A percentile compares a stretch with the other conserved stretches of the same genome.
Evolutionary conservation across 2,329 filamentous ascomycete genomes (phyloP).

Genomic region (Endothia cerciana): DNA sequence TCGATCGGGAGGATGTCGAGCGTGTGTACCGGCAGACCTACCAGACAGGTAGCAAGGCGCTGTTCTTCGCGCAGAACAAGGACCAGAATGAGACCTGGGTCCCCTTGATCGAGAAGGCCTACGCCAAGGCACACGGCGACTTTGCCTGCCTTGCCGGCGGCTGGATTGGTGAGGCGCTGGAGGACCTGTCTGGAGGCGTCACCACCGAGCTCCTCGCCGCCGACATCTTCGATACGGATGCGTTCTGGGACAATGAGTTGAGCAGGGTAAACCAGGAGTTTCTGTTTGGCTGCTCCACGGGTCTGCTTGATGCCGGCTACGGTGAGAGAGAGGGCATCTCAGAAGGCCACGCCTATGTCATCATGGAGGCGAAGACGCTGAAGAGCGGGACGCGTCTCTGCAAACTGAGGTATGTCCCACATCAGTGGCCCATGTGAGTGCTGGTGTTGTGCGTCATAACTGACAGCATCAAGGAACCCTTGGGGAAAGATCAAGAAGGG

Average conservation of each 20-base stretch:
- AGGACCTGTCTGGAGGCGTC: conserved; percentile 67
- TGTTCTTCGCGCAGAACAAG: conserved; percentile 78
- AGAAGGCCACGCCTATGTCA: conserved; percentile 63
- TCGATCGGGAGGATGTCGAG: conserved; percentile 71
- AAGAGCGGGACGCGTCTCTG: conserved; percentile 68
- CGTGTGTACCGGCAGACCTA: conserved; percentile 68
- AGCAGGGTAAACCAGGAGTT: conserved; percentile 80
- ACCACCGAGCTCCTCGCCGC: conserved; percentile 68
- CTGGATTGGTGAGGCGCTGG: conserved; percentile 63
- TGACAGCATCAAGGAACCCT: conserved; percentile 61
- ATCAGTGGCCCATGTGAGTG: not conserved
- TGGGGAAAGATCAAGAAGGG: conserved; percentile 78
- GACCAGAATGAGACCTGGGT: conserved; percentile 81
- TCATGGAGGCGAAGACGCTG: conserved; percentile 55
- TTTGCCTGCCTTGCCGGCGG: conserved; percentile 76
- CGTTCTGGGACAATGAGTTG: conserved; percentile 80
- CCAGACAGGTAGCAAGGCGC: conserved; percentile 73
- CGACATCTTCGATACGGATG: conserved; percentile 74
- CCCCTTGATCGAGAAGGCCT: conserved; percentile 78
- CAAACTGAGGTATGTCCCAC: conserved; percentile 50
- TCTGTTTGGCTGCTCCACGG: conserved; percentile 65
- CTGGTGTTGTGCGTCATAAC: not conserved
- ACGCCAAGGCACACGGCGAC: conserved; percentile 80
- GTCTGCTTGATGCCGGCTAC: conserved; percentile 49
- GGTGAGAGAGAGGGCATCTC: conserved; percentile 60